Evolutionary conservation across 2,329 filamentous ascomycete genomes (phyloP), one percentile per base, ranked within the genome.

Genomic region (Xylaria sp.): DNA sequence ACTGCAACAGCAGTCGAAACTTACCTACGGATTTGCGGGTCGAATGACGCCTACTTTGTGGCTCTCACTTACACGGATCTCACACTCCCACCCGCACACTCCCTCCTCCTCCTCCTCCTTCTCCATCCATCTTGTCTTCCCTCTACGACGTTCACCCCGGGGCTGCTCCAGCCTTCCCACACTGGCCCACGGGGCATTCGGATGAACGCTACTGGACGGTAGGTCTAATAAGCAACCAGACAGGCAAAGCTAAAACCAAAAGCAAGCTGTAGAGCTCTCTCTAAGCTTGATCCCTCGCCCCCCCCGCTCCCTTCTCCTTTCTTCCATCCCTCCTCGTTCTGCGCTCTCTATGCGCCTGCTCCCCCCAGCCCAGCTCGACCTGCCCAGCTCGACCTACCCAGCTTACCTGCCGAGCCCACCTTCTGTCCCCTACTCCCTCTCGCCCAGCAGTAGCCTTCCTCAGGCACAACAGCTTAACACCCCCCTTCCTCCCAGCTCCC

Each of bases 391-490:
- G 43, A 63, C 66, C 46, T 64, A 50, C 63, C 66, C 32, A 67
- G 65, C 63, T 66, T 68, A 66, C 68, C 62, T 61, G 20, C 48
- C 53, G 46, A 63, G 30, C 23, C 56, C 58, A 53, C 63, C 57
- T 45, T 57, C 57, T 41, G 13, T 46, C 68, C 63, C 63, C 63
- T 66, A 64, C 63, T 46, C 71, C 66, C 56, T 69, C 69, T 52
- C 69, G 52, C 53, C 69, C 66, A 72, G 65, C 71, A 73, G 69
- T 71, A 73, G 70, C 73, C 73, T 75, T 74, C 72, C 72, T 65
- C 66, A 70, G 71, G 70, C 73, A 71, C 73, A 72, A 72, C 75
- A 72, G 69, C 74, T 72, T 74, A 63, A 69, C 72, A 63, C 12
- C 66, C 73, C 70, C 68, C 71, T 71, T 66, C 60, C 56, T 65